These are phyloP conservation scores for Solanum pinnatisectum DNA, from an alignment of 257 asterid genomes.

Conservation along the genomic window DNA sequence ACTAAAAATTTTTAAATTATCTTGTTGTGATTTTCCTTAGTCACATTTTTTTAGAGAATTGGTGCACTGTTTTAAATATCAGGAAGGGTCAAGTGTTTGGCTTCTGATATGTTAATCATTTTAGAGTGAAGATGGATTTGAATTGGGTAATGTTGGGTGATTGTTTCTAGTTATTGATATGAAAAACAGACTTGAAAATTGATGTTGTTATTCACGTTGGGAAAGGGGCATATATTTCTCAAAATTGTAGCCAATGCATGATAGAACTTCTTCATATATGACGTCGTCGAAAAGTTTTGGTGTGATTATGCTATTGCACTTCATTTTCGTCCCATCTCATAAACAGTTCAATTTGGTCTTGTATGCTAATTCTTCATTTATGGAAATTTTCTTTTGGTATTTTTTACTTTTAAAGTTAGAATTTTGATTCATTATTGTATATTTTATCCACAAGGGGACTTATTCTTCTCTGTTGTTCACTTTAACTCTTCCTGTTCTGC, in stretches of 20 bases:
- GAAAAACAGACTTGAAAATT: background rate
- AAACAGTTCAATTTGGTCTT: background rate
- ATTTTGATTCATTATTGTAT: background rate
- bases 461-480: background rate
- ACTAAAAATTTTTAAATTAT: background rate
- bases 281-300: background rate
- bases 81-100: background rate
- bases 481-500: background rate
- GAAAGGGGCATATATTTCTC: background rate
- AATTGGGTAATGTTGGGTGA: background rate
- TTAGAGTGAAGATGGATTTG: background rate
- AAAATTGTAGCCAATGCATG: background rate
- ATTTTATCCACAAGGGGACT: background rate
- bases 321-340: background rate
- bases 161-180: background rate
- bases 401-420: background rate
- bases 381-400: background rate
- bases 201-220: background rate
- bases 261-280: background rate
- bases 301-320: background rate
- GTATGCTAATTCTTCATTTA: background rate
- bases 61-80: background rate
- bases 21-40: background rate
- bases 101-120: background rate
- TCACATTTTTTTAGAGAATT: background rate